Base-by-base conservation (phyloP, 2,329 filamentous ascomycete genomes). In the Rugonectria rugulosa region DNA sequence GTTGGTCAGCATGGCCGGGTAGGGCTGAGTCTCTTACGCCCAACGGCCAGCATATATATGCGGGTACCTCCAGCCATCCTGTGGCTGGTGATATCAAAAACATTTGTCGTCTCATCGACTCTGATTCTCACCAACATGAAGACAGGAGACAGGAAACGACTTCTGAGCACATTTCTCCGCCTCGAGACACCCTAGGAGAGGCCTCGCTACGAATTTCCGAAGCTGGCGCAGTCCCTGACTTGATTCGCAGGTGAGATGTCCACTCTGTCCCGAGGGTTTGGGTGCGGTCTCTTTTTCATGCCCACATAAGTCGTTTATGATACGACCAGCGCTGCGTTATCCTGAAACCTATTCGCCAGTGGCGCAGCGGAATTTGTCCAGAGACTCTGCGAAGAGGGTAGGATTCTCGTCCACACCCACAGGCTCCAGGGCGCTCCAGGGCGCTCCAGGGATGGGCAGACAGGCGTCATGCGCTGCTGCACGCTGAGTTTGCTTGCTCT, bases 201-300 rank as follows among this genome's bases (percentile, higher is more conserved):
- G 6, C 20, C 15, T 56, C 46, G 53, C 46, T 31, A 46, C 34
- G 46, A 31, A 46, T 21, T 46, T 46, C 53, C 46, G 34, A 46
- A 46, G 45, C n/a, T 23, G 46, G 53, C 34, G 17, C 14, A 50
- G 21, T 40, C 34, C n/a, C 38, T n/a, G 36, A 49, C 17, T 36
- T 48, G 49, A 57, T 48, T 57, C 50, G 44, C 31, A 46, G 36
- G 27, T 19, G 11, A 21, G 32, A 44, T 44, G 38, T 14, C 49
- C 38, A 53, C 49, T 48, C 45, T 54, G 55, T 50, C 55, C 55
- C 55, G 45, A 38, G 46, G 50, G 55, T 54, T 50, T 56, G 53
- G 53, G 36, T 56, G 46, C 26, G 34, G 34, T 56, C 47, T 41
- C 36, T 42, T 36, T 43, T 27, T 49, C 17, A 21, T 36, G 46